A percentile compares a stretch with the other conserved stretches of the same genome.
Conservation (phyloP, 108 stramenopile species). For the Cyclotella cryptica region DNA sequence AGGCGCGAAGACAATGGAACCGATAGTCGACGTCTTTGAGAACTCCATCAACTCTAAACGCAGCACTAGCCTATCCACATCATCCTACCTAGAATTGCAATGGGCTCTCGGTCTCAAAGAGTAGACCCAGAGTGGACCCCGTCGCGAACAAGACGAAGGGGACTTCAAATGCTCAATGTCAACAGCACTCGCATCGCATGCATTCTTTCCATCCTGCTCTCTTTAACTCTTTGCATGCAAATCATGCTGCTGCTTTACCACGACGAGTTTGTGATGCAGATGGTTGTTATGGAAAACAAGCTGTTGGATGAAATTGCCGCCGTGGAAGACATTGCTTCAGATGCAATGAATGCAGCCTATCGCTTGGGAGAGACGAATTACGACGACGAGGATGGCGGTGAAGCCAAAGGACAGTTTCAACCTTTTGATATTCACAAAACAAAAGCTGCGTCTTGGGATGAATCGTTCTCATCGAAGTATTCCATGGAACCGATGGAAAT, state of each 20-base stretch:
- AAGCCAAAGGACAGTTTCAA: background rate
- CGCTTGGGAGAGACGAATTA: background rate
- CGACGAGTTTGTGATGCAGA: slow-evolving; percentile 19
- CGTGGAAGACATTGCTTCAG: slow-evolving; percentile 14
- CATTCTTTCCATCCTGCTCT: slow-evolving; percentile 34
- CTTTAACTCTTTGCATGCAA: slow-evolving; percentile 31
- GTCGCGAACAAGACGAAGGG: no score
- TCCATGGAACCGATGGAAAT: slow-evolving; percentile 47
- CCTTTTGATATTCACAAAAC: background rate
- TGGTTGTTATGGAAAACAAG: slow-evolving; percentile 20
- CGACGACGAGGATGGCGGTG: background rate
- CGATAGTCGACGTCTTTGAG: no score
- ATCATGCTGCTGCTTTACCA: slow-evolving; percentile 26
- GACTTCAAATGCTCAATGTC: background rate
- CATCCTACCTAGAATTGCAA: no score
- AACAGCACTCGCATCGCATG: slow-evolving; percentile 12
- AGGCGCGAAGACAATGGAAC: no score
- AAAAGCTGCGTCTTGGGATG: background rate
- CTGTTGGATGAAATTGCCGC: slow-evolving; percentile 16
- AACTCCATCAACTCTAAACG: no score
- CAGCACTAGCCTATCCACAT: no score
- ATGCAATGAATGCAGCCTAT: slow-evolving; percentile 12
- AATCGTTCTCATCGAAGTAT: slow-evolving; percentile 4
- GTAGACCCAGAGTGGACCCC: no score
- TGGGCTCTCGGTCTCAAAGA: no score